Percentiles rank a stretch among this genome's conserved stretches.
phyloP scores from a whole-genome alignment of 179 eudicot species.

The Heliamphora pulchella region DNA sequence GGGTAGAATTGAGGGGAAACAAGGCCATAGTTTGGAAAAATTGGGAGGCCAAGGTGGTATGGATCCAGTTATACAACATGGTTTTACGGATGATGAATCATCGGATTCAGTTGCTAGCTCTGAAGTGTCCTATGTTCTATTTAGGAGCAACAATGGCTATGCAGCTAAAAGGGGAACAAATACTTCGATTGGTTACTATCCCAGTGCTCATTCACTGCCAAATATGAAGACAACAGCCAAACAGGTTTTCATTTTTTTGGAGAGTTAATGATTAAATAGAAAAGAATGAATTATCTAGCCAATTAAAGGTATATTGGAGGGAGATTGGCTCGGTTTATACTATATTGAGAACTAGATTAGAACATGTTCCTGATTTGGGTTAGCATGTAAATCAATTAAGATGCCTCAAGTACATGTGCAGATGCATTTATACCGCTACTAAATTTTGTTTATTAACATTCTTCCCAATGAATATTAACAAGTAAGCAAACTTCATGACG shows the following conservation, averaged over 20 bases:
- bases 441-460: background rate
- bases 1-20: slow-evolving; percentile 23
- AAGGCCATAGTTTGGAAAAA: slow-evolving; percentile 21
- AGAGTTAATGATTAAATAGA: background rate
- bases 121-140: slow-evolving; percentile 24
- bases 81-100: slow-evolving; percentile 29
- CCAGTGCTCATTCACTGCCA: background rate
- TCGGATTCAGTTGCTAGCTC: slow-evolving; percentile 44
- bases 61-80: slow-evolving; percentile 21
- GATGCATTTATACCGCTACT: background rate
- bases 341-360: background rate
- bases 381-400: background rate
- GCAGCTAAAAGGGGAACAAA: background rate
- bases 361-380: background rate
- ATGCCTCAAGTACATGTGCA: background rate
- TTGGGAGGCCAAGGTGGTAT: slow-evolving; percentile 24
- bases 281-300: background rate
- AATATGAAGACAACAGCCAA: slow-evolving; percentile 12
- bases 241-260: slow-evolving; percentile 7
- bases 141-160: background rate
- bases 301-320: background rate
- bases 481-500: too few relatives aligned
- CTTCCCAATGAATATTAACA: background rate
- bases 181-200: background rate
- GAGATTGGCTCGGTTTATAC: background rate